Base-by-base conservation (phyloP, 352 stramenopile species). In the Globisporangium heterothallicum region DNA sequence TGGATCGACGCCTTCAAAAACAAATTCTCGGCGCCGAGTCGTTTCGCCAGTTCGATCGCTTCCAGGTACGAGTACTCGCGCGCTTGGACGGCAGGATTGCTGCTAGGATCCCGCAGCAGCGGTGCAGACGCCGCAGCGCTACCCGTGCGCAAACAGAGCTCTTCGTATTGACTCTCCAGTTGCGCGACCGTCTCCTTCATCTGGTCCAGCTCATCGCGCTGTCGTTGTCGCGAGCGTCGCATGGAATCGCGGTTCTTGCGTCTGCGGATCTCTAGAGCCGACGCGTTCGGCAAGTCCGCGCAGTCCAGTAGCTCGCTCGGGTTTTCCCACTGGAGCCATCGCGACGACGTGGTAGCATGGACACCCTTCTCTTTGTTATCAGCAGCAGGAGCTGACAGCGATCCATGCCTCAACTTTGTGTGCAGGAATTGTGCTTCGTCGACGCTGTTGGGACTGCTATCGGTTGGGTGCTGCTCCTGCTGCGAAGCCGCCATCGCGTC, bases 241-340 rank as follows among this genome's bases (percentile, higher is more conserved):
- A 84, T 84, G 52, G 70, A 81, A 51, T 80, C 72, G 41, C 72
- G 70, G 50, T 84, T 84, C 56, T 78, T 78, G 40, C 70, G 60
- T 0, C 72, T 59, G 0, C 72, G 70, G 34, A 66, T 62, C 24
- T 74, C 68, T 12, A 84, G 52, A 12, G 63, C 63, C 9, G 42
- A 63, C 6, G 41, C 59, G 34, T 56, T 64, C 21, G 72, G 61
- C 8, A 73, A 58, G 16, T 66, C 59, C 2, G 36, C 38, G 49
- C 59, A 64, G 47, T 78, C 66, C 46, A 78, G 24, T 2, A 74
- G 57, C 4, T 65, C 26, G 14, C 50, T 36, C 3, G 58, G 54
- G 27, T 66, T 56, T 27, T 70, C 73, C 63, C 63, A 74, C 14
- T 76, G 66, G 41, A 78, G 65, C 71, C 71, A 81, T 56, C 70